Percentiles rank a stretch among this genome's conserved stretches.
Evolutionary conservation across 2,329 filamentous ascomycete species (phyloP).

Genomic region (Fusarium xyrophilum): DNA sequence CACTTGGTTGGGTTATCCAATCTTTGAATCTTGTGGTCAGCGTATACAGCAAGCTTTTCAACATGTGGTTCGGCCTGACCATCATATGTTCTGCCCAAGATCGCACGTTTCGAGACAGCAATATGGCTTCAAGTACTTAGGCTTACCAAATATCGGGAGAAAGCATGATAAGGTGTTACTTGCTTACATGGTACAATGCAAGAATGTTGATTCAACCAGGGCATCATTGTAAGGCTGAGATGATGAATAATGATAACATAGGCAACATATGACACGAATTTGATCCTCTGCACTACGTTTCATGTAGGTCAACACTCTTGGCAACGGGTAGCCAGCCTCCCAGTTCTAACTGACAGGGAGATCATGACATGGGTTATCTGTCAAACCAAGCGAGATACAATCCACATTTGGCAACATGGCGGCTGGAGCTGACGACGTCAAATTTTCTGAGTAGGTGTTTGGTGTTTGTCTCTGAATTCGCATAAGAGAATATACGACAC

Average conservation of each 20-base stretch:
- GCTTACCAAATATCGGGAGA: neutral
- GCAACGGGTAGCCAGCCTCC: neutral
- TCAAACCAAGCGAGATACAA: slow-evolving; percentile 14
- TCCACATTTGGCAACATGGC: slow-evolving; percentile 15
- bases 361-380: slow-evolving; percentile 17
- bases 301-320: slow-evolving; percentile 1
- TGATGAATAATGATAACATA: slow-evolving; percentile 18
- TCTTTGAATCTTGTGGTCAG: neutral
- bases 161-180: neutral
- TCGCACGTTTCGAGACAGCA: neutral
- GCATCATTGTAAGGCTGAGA: slow-evolving; percentile 10
- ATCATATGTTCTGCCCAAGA: neutral
- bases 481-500: neutral
- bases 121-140: neutral
- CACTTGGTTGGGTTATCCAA: neutral
- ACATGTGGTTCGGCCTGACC: neutral
- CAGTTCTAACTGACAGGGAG: slow-evolving; percentile 11
- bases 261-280: slow-evolving; percentile 21
- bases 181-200: neutral
- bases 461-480: neutral
- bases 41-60: neutral
- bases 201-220: neutral
- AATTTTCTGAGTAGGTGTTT: neutral
- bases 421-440: slow-evolving; percentile 4
- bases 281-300: slow-evolving; percentile 24